Base-by-base conservation (phyloP, 305 asterid genomes). In the Fraxinus nigra region DNA sequence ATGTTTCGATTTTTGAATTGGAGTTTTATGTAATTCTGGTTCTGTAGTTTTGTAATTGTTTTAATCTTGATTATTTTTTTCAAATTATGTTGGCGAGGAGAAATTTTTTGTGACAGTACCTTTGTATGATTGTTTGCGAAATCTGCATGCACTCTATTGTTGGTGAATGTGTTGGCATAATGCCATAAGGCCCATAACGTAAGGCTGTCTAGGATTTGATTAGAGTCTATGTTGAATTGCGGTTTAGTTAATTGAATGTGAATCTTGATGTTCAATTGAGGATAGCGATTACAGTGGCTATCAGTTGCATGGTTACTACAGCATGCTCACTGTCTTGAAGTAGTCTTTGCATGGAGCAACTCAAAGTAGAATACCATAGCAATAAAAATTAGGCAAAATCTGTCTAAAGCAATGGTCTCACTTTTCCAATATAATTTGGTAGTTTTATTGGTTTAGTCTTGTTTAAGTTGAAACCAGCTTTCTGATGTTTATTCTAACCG, bases 401-500 rank as follows among this genome's bases (percentile, higher is more conserved):
- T 81, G 77, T 46, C 69, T 78, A 30, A 72, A 56, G 72, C 72
- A 35, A 70, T 43, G 32, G 38, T 63, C 28, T 63, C 72, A 7
- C 72, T 61, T 51, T 72, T 33, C 13, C 43, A 79, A 51, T 65
- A 54, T 70, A 13, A 40, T 75, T 77, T 37, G 80, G 69, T 70
- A 14, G 46, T 75, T 46, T 28, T 77, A 34, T 34, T 75, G 10
- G 63, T 63, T 20, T 20, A 10, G 9, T 81, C 38, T 67, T 35
- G 22, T 84, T 85, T 76, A 63, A 79, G 85, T 72, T 24, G 77
- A 77, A 72, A 43, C 73, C 79, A 22, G 46, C 24, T 86, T 73
- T 83, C 87, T 86, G 72, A 83, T 85, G 80, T 79, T 72, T 83
- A 37, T 76, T 82, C 67, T 34, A 76, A 84, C 73, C 38, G 65